Percentiles rank a stretch among this genome's conserved stretches.
phyloP scores from a whole-genome alignment of 257 asterid species.

The Cinchona pubescens region DNA sequence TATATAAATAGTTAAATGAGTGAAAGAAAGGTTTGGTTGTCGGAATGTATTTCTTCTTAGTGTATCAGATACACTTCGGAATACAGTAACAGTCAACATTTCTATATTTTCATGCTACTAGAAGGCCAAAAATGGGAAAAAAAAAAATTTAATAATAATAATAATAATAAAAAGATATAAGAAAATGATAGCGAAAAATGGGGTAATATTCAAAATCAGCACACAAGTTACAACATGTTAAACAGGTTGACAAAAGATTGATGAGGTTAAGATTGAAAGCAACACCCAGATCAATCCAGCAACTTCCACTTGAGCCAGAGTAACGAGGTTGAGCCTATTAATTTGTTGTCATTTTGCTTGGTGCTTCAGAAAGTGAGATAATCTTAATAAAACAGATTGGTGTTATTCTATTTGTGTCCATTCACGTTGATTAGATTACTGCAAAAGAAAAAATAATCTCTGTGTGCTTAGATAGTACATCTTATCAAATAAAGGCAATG shows the following conservation, averaged over 20 bases:
- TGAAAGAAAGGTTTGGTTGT: neutral
- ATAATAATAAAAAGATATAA: neutral
- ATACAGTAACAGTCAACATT: neutral
- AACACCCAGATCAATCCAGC: neutral
- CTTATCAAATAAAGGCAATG: neutral
- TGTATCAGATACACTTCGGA: neutral
- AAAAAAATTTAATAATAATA: too few relatives aligned
- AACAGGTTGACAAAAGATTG: neutral
- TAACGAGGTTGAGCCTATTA: neutral
- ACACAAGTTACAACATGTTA: neutral
- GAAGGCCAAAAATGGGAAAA: neutral
- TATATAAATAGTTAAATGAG: neutral
- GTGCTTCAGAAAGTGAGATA: neutral
- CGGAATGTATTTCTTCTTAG: neutral
- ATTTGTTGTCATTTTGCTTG: neutral
- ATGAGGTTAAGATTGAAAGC: neutral
- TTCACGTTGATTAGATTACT: neutral
- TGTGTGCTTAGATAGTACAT: neutral
- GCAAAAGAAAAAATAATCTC: neutral
- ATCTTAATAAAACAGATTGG: neutral
- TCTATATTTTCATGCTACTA: neutral
- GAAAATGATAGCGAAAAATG: neutral
- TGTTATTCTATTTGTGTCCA: neutral
- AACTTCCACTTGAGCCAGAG: constrained; percentile 9
- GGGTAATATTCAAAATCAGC: neutral